Evolutionary conservation across 768 basidiomycete genomes (phyloP), one percentile per base, ranked within the genome.

Genomic region (Hericium rajendrae): DNA sequence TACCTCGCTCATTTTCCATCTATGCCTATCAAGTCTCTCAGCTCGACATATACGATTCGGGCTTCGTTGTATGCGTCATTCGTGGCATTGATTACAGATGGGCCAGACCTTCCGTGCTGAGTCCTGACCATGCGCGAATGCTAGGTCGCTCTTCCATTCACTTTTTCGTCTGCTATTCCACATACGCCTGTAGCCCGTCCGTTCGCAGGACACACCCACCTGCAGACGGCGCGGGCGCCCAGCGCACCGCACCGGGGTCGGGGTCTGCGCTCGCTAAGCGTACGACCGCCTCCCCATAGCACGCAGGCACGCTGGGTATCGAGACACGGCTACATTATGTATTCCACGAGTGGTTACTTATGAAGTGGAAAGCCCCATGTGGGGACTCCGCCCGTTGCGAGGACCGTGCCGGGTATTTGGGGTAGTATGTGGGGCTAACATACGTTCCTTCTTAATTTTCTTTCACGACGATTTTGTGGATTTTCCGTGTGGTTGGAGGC

Each of bases 381-480:
- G 83, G 84, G 86, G 86, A 88, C 87, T 86, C 82, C 78, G 78
- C 77, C 84, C 79, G 74, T 72, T 80, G 86, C 84, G 71, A 88
- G 87, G 84, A 64, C 64, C 68, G 82, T 89, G 86, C 84, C 74
- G 81, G 84, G 76, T 71, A 65, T 66, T 72, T 22, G 78, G 85
- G 72, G 86, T 89, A 88, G 87, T 89, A 89, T 88, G 74, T 83
- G 86, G 76, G 83, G 87, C 85, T 69, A 59, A 89, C 83, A 88
- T 76, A 54, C 62, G 53, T 57, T 57, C 28, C 15, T 39, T 49
- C 20, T n/a, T 3, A 20, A 6, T 49, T 20, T 39, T 46, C 26
- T 28, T 26, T 26, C 8, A 32, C 5, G 28, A 8, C 5, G 8
- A 8, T 32, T 32, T 32, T 32, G 28, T 8, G 28, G 28, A 8